Evolutionary conservation across 2,329 filamentous ascomycete genomes (phyloP).

Genomic region (Scytalidium sp.): DNA sequence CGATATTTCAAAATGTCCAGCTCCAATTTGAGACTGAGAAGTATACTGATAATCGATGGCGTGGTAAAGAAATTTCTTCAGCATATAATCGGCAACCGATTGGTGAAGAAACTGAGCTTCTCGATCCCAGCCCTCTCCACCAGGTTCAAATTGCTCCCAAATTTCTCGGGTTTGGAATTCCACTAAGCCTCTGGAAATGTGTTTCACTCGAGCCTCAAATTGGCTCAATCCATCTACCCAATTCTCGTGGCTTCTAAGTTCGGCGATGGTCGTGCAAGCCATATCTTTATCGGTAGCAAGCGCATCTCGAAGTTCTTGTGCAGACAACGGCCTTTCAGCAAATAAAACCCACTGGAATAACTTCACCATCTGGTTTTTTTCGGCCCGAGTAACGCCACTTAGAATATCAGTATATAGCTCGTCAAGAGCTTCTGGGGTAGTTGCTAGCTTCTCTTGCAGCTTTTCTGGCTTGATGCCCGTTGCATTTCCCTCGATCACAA

Average conservation of each 20-base stretch:
- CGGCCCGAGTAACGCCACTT: slow-evolving; percentile 3
- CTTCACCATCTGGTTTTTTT: slow-evolving; percentile 7
- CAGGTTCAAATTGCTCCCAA: too few relatives aligned
- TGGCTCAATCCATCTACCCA: too few relatives aligned
- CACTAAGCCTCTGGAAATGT: too few relatives aligned
- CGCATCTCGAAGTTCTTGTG: slow-evolving; percentile 17
- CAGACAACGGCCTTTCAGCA: slow-evolving; percentile 12
- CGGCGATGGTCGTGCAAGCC: too few relatives aligned
- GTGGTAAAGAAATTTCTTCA: neutral
- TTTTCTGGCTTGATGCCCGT: too few relatives aligned
- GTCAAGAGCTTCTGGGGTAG: slow-evolving; percentile 11
- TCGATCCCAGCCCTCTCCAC: too few relatives aligned
- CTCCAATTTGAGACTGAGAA: neutral
- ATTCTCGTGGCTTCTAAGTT: too few relatives aligned
- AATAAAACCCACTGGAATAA: slow-evolving; percentile 23
- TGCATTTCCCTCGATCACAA: too few relatives aligned
- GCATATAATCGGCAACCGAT: neutral
- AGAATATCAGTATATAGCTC: slow-evolving; percentile 14
- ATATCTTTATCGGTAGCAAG: slow-evolving; percentile 13
- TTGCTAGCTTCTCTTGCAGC: neutral
- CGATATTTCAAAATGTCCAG: neutral
- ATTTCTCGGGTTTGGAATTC: too few relatives aligned
- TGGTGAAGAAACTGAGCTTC: neutral
- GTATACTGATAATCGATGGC: neutral
- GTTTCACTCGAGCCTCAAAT: too few relatives aligned